Conservation (phyloP, 805 yeast genomes). For the Saturnispora dispora region DNA sequence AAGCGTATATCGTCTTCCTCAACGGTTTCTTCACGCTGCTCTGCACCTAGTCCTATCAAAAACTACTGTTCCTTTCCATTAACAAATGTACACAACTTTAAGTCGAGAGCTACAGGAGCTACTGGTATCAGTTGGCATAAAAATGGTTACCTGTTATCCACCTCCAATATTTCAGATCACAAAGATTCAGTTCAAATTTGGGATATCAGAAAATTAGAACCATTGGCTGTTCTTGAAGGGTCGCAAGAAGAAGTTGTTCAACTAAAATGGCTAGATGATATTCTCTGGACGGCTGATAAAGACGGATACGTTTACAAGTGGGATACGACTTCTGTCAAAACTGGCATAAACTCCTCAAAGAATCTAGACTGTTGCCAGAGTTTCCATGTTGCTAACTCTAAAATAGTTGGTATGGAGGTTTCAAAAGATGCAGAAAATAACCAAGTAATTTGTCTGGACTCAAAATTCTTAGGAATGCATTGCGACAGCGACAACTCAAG, state of each 20-base stretch:
- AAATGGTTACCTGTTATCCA: slow-evolving; percentile 53
- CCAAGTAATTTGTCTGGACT: slow-evolving; percentile 45
- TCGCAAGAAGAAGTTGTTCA: slow-evolving; percentile 47
- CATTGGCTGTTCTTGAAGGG: slow-evolving; percentile 44
- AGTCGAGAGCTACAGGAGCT: slow-evolving; percentile 21
- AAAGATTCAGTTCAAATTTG: slow-evolving; percentile 51
- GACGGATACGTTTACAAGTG: slow-evolving; percentile 66
- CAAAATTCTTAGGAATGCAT: slow-evolving; percentile 50
- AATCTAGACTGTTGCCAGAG: background rate
- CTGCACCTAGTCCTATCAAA: background rate
- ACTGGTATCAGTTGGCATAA: slow-evolving; percentile 52
- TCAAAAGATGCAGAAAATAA: slow-evolving; percentile 21
- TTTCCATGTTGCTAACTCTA: slow-evolving; percentile 32
- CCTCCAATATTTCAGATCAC: slow-evolving; percentile 24
- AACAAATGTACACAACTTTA: background rate
- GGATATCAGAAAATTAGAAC: slow-evolving; percentile 59
- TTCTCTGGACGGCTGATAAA: slow-evolving; percentile 47
- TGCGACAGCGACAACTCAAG: background rate
- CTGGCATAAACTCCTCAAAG: background rate
- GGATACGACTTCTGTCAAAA: slow-evolving; percentile 22
- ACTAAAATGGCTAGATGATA: slow-evolving; percentile 45
- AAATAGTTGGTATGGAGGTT: slow-evolving; percentile 36
- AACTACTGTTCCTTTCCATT: background rate
- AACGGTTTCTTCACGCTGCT: background rate
- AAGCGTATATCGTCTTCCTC: background rate